These are phyloP conservation scores for Ehretia macrophylla DNA, from an alignment of 257 asterid genomes.

Conservation along the genomic window DNA sequence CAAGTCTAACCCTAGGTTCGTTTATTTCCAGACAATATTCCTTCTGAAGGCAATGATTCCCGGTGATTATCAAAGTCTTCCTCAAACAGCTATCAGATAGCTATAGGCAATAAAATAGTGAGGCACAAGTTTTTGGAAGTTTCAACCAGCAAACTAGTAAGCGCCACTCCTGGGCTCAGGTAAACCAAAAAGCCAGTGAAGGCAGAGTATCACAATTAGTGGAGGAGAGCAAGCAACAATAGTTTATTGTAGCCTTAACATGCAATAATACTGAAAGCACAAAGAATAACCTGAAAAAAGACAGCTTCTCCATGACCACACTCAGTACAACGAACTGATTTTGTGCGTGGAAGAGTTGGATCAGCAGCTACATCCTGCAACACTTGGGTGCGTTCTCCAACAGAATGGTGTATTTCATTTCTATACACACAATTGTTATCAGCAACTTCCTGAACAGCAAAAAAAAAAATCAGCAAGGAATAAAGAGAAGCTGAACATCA, in stretches of 20 bases:
- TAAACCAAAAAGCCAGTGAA: not conserved
- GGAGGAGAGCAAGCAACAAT: not conserved
- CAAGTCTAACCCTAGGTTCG: too few relatives aligned
- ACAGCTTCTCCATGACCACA: slow-evolving; percentile 99
- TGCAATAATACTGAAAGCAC: not conserved
- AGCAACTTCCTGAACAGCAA: slow-evolving; percentile 68
- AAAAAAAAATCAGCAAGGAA: not conserved
- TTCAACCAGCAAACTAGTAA: not conserved
- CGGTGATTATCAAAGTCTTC: too few relatives aligned
- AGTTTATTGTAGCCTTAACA: not conserved
- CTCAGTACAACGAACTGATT: slow-evolving; percentile 65
- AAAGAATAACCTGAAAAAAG: slow-evolving; percentile 73
- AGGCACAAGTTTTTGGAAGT: too few relatives aligned
- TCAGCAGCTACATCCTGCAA: slow-evolving; percentile 96
- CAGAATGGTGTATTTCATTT: slow-evolving; percentile 87
- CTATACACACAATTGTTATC: slow-evolving; percentile 86
- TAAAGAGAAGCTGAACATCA: not conserved
- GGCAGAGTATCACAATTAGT: not conserved
- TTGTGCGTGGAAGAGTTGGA: slow-evolving; percentile 99
- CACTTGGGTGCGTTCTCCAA: slow-evolving; percentile 82
- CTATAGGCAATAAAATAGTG: too few relatives aligned
- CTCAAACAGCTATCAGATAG: too few relatives aligned
- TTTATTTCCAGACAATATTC: too few relatives aligned
- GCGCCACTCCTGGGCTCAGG: not conserved
- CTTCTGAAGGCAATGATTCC: too few relatives aligned